Evolutionary conservation across 129 eudicot species (phyloP).

Genomic region (Tanacetum coccineum): DNA sequence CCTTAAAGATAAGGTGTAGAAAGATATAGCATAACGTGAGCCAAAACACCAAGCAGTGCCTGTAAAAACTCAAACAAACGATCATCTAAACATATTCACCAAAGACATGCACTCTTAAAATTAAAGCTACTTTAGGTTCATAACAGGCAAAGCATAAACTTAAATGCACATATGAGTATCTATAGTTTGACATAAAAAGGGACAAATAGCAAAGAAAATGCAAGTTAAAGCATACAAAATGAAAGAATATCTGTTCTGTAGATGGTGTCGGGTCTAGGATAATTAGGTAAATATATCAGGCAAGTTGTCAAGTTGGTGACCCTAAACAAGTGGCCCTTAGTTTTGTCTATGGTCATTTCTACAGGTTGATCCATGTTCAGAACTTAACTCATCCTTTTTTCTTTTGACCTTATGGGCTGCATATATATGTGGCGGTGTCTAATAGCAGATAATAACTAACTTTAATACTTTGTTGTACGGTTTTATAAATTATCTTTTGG

Average conservation of each 20-base stretch:
- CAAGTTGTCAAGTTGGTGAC: background rate
- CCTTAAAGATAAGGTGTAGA: background rate
- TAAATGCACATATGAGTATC: background rate
- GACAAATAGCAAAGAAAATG: background rate
- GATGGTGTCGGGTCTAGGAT: background rate
- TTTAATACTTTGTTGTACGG: conserved; percentile 17
- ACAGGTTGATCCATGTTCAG: background rate
- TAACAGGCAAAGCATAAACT: conserved; percentile 1
- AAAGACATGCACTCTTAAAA: too few species aligned
- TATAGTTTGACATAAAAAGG: conserved; percentile 5
- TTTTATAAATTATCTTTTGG: conserved; percentile 23
- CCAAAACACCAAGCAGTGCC: background rate
- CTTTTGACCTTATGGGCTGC: background rate
- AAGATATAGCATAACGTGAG: background rate
- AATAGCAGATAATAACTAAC: background rate
- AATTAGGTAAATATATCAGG: background rate
- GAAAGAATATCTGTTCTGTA: background rate
- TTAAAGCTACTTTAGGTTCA: conserved; percentile 6
- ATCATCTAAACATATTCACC: too few species aligned
- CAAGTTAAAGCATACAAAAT: background rate
- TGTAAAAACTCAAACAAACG: background rate
- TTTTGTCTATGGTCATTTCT: background rate
- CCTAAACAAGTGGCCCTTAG: background rate
- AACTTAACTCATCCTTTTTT: background rate
- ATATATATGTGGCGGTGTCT: background rate